Conservation (phyloP, 768 basidiomycete species). For the Solioccasus polychromus region DNA sequence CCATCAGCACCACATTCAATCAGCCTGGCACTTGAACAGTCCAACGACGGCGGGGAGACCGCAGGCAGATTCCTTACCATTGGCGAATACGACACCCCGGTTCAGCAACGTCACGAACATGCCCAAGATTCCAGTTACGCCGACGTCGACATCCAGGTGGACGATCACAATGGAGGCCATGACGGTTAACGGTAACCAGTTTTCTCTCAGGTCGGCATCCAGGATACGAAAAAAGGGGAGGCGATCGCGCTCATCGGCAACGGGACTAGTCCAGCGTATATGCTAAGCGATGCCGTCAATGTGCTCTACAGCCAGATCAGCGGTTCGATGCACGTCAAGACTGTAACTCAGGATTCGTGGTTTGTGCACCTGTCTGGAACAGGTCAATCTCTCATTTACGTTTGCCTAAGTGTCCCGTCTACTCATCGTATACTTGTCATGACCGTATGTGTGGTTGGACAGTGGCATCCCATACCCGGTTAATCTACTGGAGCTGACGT, state of each 20-base stretch:
- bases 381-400: constrained; percentile 29
- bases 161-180: constrained; percentile 40
- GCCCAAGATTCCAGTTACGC: constrained; percentile 35
- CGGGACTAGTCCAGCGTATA: constrained; percentile 38
- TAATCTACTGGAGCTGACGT: constrained; percentile 44
- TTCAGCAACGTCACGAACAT: constrained; percentile 30
- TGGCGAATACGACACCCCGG: constrained; percentile 39
- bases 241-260: constrained; percentile 43
- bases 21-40: constrained; percentile 41
- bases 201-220: constrained; percentile 31
- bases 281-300: constrained; percentile 34
- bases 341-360: constrained; percentile 32
- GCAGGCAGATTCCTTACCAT: constrained; percentile 42
- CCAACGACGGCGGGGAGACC: constrained; percentile 38
- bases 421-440: neutral
- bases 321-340: constrained; percentile 35
- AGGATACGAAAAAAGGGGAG: constrained; percentile 28
- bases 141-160: constrained; percentile 38
- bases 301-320: constrained; percentile 39
- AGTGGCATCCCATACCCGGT: constrained; percentile 35
- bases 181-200: constrained; percentile 29
- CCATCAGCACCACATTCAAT: constrained; percentile 37
- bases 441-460: constrained; percentile 16
- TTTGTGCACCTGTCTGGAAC: constrained; percentile 33
- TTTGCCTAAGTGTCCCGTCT: constrained; percentile 11